Conservation (phyloP, 257 asterid species). For the Solanum sejunctum region DNA sequence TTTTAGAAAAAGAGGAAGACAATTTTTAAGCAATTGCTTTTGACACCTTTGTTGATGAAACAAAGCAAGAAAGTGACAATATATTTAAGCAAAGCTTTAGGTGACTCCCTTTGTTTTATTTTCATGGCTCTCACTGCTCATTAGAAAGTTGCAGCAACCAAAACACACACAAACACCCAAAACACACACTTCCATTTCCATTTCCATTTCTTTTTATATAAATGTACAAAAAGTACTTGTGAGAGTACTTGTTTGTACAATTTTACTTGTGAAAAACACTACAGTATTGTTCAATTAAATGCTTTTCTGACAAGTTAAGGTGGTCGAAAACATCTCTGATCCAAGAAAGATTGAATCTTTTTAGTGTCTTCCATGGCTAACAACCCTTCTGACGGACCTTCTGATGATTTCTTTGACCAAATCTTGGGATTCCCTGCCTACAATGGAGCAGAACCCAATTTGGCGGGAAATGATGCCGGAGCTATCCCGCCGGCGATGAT, state of each 20-base stretch:
- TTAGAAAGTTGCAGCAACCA: conserved; percentile 12
- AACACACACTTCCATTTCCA: background rate
- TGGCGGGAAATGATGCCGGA: conserved; percentile 20
- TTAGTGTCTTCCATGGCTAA: conserved; percentile 45
- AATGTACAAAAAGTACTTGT: background rate
- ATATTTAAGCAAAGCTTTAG: conserved; percentile 7
- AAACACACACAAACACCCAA: background rate
- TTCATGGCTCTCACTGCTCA: conserved; percentile 17
- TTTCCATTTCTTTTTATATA: background rate
- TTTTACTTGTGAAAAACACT: background rate
- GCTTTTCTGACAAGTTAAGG: background rate
- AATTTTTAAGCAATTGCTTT: background rate
- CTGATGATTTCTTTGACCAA: conserved; percentile 93
- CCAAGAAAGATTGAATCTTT: background rate
- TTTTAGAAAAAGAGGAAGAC: background rate
- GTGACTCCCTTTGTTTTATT: conserved; percentile 2
- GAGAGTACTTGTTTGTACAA: background rate
- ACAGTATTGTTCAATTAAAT: background rate
- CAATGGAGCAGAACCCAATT: conserved; percentile 19
- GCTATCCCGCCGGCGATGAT: conserved; percentile 19
- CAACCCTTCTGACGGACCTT: conserved; percentile 54
- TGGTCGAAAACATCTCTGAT: background rate
- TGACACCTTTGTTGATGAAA: background rate
- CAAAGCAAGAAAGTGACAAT: background rate
- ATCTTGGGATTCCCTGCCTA: conserved; percentile 67